phyloP scores from a whole-genome alignment of 768 basidiomycete genomes.

The Kwoniella newhampshirensis region DNA sequence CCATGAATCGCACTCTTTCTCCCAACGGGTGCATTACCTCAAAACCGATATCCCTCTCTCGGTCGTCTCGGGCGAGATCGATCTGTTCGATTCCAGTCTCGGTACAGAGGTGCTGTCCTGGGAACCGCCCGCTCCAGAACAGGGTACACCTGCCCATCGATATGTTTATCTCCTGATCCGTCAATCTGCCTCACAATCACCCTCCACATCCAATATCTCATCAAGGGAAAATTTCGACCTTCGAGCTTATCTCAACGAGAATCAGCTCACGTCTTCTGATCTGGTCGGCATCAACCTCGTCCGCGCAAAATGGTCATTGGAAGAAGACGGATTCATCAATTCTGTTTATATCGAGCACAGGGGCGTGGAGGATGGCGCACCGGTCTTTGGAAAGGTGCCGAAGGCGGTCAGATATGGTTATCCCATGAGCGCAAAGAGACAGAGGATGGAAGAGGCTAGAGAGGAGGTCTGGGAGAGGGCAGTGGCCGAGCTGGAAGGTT shows the following conservation, averaged over 20 bases:
- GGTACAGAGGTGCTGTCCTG: constrained; percentile 58
- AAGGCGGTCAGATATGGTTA: constrained; percentile 37
- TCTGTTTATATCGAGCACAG: constrained; percentile 8
- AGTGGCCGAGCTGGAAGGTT: constrained; percentile 10
- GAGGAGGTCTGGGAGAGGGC: constrained; percentile 20
- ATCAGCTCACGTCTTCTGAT: neutral
- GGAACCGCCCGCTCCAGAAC: constrained; percentile 87
- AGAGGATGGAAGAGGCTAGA: constrained; percentile 14
- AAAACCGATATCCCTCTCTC: constrained; percentile 60
- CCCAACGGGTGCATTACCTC: constrained; percentile 21
- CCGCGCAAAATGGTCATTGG: constrained; percentile 15
- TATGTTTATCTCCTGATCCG: constrained; percentile 20
- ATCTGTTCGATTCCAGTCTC: constrained; percentile 23
- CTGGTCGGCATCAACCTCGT: constrained; percentile 20
- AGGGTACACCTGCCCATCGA: constrained; percentile 85
- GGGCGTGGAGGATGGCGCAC: constrained; percentile 20
- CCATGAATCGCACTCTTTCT: constrained; percentile 62
- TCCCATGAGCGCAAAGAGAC: constrained; percentile 23
- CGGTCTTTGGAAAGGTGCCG: constrained; percentile 34
- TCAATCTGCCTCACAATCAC: constrained; percentile 7
- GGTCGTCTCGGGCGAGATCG: constrained; percentile 40
- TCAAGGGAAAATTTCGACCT: constrained; percentile 16
- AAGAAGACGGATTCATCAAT: constrained; percentile 18
- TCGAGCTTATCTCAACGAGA: constrained; percentile 7
- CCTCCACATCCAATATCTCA: neutral